phyloP scores from a whole-genome alignment of 169 alveolate species.

The Eimeria tenella region DNA sequence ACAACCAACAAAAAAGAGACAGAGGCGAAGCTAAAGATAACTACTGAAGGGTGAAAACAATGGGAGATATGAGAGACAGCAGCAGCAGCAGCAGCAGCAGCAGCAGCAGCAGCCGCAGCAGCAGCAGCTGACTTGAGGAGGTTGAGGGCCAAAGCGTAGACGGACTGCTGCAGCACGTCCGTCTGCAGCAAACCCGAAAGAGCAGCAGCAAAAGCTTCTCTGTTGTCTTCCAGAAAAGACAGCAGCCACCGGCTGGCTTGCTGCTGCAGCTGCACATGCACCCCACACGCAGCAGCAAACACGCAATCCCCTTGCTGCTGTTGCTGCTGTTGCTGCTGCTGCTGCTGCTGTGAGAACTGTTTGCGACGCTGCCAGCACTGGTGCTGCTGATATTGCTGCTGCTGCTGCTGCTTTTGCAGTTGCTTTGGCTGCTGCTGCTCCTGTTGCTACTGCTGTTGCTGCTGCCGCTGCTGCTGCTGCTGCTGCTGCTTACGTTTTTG shows the following conservation, averaged over 20 bases:
- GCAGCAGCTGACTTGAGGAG: not conserved
- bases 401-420: not conserved
- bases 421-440: not conserved
- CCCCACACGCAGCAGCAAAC: too few relatives aligned
- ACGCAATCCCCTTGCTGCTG: too few relatives aligned
- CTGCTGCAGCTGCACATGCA: not conserved
- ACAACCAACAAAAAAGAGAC: not conserved
- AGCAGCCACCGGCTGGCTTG: not conserved
- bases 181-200: not conserved
- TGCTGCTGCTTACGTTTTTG: not conserved
- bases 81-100: not conserved
- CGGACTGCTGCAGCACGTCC: not conserved
- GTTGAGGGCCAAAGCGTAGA: not conserved
- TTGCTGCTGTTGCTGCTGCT: too few relatives aligned
- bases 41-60: not conserved
- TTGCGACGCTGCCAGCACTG: too few relatives aligned
- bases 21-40: not conserved
- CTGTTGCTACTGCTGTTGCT: not conserved
- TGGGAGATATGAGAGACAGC: not conserved
- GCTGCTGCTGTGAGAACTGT: too few relatives aligned
- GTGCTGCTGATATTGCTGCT: not conserved
- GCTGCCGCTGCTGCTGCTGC: too few relatives aligned
- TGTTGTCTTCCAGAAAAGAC: not conserved
- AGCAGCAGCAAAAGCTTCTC: not conserved
- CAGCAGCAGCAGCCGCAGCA: not conserved